phyloP scores from a whole-genome alignment of 345 rosid genomes.

The Gynandropsis gynandra region DNA sequence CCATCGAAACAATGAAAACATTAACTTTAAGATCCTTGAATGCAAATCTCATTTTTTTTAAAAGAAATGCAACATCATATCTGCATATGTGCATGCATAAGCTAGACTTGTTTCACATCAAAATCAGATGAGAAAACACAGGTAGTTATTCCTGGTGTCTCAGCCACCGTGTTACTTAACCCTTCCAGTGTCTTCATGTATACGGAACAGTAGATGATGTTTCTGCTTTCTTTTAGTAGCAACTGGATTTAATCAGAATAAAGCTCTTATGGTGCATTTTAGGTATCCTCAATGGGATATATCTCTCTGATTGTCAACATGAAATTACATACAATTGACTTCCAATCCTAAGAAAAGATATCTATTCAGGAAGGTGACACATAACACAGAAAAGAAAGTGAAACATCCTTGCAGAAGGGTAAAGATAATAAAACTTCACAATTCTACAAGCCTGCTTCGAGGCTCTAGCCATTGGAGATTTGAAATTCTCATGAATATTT shows the following conservation, averaged over 20 bases:
- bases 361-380: slow-evolving; percentile 12
- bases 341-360: slow-evolving; percentile 6
- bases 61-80: too few relatives aligned
- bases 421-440: too few relatives aligned
- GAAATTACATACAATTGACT: slow-evolving; percentile 7
- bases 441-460: slow-evolving; percentile 1
- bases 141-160: too few relatives aligned
- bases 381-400: slow-evolving; percentile 1
- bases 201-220: not conserved
- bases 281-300: slow-evolving; percentile 3
- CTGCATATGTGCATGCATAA: too few relatives aligned
- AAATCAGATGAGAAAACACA: too few relatives aligned
- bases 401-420: not conserved
- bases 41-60: too few relatives aligned
- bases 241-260: slow-evolving; percentile 13
- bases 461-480: slow-evolving; percentile 5
- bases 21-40: too few relatives aligned
- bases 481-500: slow-evolving; percentile 13
- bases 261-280: slow-evolving; percentile 3
- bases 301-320: slow-evolving; percentile 6
- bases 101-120: too few relatives aligned
- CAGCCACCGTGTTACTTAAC: too few relatives aligned
- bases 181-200: too few relatives aligned
- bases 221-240: slow-evolving; percentile 10
- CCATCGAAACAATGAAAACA: too few relatives aligned